Base-by-base conservation (phyloP, 768 basidiomycete genomes). In the Boletus subparvulus region DNA sequence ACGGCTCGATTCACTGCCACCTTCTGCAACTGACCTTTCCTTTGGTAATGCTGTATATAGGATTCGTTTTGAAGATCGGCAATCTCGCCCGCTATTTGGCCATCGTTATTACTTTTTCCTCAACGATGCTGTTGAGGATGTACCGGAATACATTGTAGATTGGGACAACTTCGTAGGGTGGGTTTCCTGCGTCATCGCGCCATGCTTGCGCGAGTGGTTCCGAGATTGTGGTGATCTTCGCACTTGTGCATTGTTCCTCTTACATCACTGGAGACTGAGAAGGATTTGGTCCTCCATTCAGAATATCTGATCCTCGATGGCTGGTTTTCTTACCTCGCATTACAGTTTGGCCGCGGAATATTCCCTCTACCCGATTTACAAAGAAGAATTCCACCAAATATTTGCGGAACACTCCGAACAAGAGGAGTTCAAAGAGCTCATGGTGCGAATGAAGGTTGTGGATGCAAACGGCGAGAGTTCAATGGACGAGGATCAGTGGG, bases 401-500 rank as follows among this genome's bases (percentile, higher is more conserved):
- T 95, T 90, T 58, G 78, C 80, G 19, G 90, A 96, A 64, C 87
- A 97, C 67, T 82, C 84, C 56, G 83, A 89, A 26, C 81, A 89
- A 60, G 73, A 81, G 3, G 94, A 97, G 63, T 98, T 92, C 67
- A 83, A 84, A 19, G 81, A 84, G n/a, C 78, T 98, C 17, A 78
- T 98, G 74, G 77, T 88, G 55, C 81, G 84, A 62, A 99, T 99
- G 97, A 90, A 86, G 59, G 97, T 99, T 30, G 84, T 97, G 42
- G 88, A 97, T 66, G 74, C 78, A 17, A 80, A 88, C 41, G 94
- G 94, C 2, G 89, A 89, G 74, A 95, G 92, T 66, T 77, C 90
- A 51, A 97, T 98, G 92, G 85, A 94, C 61, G 89, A 90, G 62
- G 88, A 91, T 63, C 95, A 98, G 73, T 97, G 96, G 92, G 94